Base-by-base conservation (phyloP, 1,139 yeast genomes). In the Lodderomyces metapsilosis region DNA sequence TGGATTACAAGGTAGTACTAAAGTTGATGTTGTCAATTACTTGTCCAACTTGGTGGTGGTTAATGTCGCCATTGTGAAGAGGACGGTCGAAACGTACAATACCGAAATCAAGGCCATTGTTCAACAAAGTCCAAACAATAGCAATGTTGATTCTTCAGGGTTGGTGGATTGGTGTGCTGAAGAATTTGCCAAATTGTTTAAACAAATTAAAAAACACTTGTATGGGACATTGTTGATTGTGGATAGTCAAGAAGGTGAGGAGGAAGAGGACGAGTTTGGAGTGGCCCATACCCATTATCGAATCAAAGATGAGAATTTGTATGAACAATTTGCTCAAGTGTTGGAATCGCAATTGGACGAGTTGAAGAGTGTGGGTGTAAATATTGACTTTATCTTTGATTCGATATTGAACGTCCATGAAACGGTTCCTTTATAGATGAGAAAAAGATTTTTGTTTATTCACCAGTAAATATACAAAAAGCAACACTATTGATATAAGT, bases 351-450 rank as follows among this genome's bases (percentile, higher is more conserved):
- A 88, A 54, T 77, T 85, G 34, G 73, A 71, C 25, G 80, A 78
- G 36, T 64, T 89, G 50, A 82, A 81, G 52, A 61, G 66, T 1
- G 81, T 79, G 9, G 95, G 96, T 0, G 69, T 89, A 40, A 88
- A 87, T 52, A 81, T 88, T 41, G 91, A 78, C 45, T 84, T 77
- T 51, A 58, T 82, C 36, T 66, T 82, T 52, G 80, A 77, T 36
- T 61, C 61, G 31, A 54, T 64, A n/a, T 25, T 25, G 16, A 25
- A 25, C 16, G n/a, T 25, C 15, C 11, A n/a, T 4, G 15, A 25
- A 12, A 25, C 30, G 5, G n/a, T 15, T 4, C 5, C 30, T 4
- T 25, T 25, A 12, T 25, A 25, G 15, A 25, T 10, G 4, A 8
- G n/a, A 25, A n/a, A 4, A 25, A n/a, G 7, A 8, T 10, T 4